phyloP scores from a whole-genome alignment of 2,329 filamentous ascomycete genomes.

The Neonectria coccinea region DNA sequence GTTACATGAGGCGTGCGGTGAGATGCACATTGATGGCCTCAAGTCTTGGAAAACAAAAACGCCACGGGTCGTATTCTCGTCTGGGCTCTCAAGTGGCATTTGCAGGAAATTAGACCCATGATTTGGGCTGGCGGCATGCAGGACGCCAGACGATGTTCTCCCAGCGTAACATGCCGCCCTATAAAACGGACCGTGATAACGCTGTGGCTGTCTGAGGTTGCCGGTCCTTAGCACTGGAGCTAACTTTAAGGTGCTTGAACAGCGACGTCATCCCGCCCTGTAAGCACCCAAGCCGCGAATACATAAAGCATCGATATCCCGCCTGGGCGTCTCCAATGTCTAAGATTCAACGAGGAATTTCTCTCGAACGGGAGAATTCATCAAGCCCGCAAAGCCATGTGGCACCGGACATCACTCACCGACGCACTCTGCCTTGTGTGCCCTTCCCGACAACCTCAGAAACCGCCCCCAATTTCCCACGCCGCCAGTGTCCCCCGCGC shows the following conservation, averaged over 20 bases:
- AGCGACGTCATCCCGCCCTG: slow-evolving; percentile 8
- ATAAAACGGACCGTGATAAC: background rate
- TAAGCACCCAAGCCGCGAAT: background rate
- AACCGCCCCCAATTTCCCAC: slow-evolving; percentile 1
- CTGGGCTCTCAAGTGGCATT: background rate
- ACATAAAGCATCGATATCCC: background rate
- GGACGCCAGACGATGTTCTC: background rate
- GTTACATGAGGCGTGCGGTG: background rate
- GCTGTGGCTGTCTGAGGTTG: slow-evolving; percentile 35
- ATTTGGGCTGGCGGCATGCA: background rate
- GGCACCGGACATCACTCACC: background rate
- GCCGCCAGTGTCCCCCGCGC: background rate
- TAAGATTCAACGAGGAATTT: background rate
- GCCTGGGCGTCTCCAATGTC: background rate
- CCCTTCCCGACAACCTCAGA: background rate
- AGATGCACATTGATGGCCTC: background rate
- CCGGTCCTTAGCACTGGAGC: slow-evolving; percentile 51
- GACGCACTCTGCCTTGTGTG: background rate
- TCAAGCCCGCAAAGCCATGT: background rate
- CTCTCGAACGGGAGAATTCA: background rate
- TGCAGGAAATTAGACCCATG: background rate
- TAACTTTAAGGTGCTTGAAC: slow-evolving; percentile 27
- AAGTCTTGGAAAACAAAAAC: background rate
- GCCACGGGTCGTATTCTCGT: background rate
- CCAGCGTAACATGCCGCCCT: background rate